These are phyloP conservation scores for Neophaeococcomyces aloes DNA, from an alignment of 2,329 filamentous ascomycete species.

Conservation along the genomic window DNA sequence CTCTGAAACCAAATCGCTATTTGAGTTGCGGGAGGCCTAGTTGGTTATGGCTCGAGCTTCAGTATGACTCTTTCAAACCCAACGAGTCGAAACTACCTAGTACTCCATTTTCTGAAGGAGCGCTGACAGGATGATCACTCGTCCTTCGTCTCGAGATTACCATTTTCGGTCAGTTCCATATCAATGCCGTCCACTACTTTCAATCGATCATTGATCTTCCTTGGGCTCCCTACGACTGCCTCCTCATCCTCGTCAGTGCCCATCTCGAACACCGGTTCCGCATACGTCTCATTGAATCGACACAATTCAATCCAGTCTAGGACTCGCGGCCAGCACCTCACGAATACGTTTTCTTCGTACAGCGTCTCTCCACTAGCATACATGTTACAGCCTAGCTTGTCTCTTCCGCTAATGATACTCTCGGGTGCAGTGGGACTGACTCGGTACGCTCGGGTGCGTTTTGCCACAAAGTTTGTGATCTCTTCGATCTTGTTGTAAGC, in stretches of 20 bases:
- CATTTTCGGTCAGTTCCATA: background rate
- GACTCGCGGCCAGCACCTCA: conserved; percentile 43
- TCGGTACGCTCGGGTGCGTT: conserved; percentile 54
- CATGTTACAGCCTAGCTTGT: conserved; percentile 53
- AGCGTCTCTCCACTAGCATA: conserved; percentile 56
- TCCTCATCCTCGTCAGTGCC: background rate
- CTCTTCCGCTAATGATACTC: conserved; percentile 43
- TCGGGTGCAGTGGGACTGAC: conserved; percentile 43
- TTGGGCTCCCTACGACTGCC: background rate
- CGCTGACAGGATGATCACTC: no score
- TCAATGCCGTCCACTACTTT: no score
- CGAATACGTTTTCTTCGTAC: conserved; percentile 53
- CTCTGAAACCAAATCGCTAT: no score
- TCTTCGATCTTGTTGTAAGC: conserved; percentile 19
- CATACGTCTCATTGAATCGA: conserved; percentile 34
- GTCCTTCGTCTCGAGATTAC: background rate
- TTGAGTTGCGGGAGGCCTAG: no score
- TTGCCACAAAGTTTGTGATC: conserved; percentile 25
- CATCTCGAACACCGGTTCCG: conserved; percentile 25
- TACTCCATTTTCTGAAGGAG: no score
- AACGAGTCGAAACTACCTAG: no score
- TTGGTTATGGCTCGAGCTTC: no score
- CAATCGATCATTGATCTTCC: no score
- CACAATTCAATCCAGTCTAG: conserved; percentile 52
- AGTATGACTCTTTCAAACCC: no score